Evolutionary conservation across 768 basidiomycete species (phyloP).

Genomic region (Podaxis carcinomalis): DNA sequence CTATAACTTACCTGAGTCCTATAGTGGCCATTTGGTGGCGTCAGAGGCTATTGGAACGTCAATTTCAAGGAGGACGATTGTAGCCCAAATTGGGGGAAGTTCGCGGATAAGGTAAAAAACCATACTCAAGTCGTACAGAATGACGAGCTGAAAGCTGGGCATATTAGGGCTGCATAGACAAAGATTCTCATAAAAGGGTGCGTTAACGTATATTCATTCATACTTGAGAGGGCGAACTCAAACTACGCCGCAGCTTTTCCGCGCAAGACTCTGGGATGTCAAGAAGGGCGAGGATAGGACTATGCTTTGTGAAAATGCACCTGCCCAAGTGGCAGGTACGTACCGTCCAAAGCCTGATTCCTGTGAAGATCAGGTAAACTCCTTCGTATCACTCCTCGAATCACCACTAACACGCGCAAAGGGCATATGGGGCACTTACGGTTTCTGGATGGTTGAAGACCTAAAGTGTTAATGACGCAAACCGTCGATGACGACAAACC

Average conservation of each 20-base stretch:
- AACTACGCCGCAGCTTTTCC: conserved; percentile 20
- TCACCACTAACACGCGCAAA: conserved; percentile 10
- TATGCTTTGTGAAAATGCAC: conserved; percentile 25
- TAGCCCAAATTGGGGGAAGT: conserved; percentile 25
- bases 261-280: conserved; percentile 24
- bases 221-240: not conserved
- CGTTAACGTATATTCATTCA: conserved; percentile 15
- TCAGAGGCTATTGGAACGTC: conserved; percentile 27
- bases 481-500: not conserved
- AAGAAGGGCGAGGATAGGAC: conserved; percentile 23
- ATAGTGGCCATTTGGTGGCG: conserved; percentile 27
- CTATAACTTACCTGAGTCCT: not conserved
- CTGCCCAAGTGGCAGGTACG: conserved; percentile 21
- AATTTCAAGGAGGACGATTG: conserved; percentile 23
- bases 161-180: conserved; percentile 24
- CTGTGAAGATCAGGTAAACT: conserved; percentile 26
- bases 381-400: not conserved
- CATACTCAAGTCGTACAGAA: not conserved
- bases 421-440: conserved; percentile 29
- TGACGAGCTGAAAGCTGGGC: not conserved
- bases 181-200: conserved; percentile 18
- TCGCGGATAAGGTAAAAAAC: conserved; percentile 21
- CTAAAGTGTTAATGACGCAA: conserved; percentile 16
- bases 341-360: conserved; percentile 19
- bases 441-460: conserved; percentile 29